Evolutionary conservation across 2,329 filamentous ascomycete species (phyloP).

Genomic region (Alternaria angustiovoidea): DNA sequence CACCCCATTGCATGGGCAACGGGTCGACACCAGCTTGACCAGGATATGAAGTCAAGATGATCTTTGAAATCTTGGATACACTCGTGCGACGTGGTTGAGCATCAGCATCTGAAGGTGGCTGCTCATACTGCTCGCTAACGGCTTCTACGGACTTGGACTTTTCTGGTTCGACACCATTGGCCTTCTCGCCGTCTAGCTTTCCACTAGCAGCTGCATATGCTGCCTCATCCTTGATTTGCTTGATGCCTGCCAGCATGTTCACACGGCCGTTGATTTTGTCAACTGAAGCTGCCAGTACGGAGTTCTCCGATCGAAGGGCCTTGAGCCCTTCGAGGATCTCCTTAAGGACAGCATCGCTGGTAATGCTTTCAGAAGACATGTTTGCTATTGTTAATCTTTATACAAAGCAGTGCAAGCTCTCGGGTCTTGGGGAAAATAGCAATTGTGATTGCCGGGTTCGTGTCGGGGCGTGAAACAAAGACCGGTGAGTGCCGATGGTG

Average conservation of each 20-base stretch:
- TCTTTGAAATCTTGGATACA: conserved; percentile 64
- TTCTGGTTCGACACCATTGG: conserved; percentile 43
- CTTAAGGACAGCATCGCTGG: conserved; percentile 55
- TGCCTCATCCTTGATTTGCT: conserved; percentile 63
- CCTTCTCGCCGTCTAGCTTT: conserved; percentile 34
- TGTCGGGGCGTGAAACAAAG: conserved; percentile 21
- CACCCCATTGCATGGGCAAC: conserved; percentile 87
- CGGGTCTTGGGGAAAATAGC: not conserved
- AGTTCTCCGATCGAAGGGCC: conserved; percentile 64
- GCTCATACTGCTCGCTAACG: conserved; percentile 53
- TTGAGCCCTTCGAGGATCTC: conserved; percentile 65
- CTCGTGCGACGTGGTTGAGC: conserved; percentile 51
- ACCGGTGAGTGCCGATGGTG: conserved; percentile 17
- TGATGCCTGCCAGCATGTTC: conserved; percentile 67
- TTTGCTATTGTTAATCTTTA: conserved; percentile 12
- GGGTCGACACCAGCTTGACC: conserved; percentile 94
- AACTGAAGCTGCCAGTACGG: conserved; percentile 63
- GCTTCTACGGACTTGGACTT: conserved; percentile 50
- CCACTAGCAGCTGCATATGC: conserved; percentile 33
- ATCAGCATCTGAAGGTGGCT: conserved; percentile 43
- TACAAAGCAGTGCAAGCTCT: not conserved
- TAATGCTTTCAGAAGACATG: conserved; percentile 43
- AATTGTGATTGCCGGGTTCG: conserved; percentile 8
- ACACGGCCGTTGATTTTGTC: conserved; percentile 69
- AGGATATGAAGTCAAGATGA: conserved; percentile 84